Base-by-base conservation (phyloP, 306 rosid genomes). In the Pyrus pyrifolia region DNA sequence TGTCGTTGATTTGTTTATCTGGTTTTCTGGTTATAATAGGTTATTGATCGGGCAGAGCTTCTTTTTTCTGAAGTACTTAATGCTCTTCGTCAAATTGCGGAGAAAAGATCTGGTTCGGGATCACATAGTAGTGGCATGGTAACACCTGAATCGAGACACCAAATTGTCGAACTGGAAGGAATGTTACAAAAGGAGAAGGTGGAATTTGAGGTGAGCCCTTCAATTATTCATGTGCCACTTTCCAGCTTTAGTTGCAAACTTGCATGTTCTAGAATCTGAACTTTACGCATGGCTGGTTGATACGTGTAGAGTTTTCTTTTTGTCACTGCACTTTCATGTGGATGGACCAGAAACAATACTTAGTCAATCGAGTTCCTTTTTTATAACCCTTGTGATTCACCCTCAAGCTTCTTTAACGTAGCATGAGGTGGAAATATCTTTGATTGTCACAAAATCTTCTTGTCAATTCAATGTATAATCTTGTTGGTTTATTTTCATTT, bases 1-100 rank as follows among this genome's bases (percentile, higher is more conserved):
- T 46, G 55, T 65, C 4, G 27, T 2, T 73, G 61, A 71, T 55
- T 75, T 83, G 71, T 72, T 73, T 75, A 33, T 81, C 75, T 80
- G 64, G 77, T 81, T 72, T 25, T 81, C 73, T 80, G 64, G 76
- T 81, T 72, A 76, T 86, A 66, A 70, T 88, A 96, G 99, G 92
- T 91, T 81, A 88, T 83, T 79, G 79, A 86, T 75, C 86, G 86
- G 60, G 97, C 92, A 15, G 89, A 86, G 82, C 88, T 88, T 86
- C 80, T 96, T 63, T 96, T 96, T 82, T 86, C 96, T 21, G 99
- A 86, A 75, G 93, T 93, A 60, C 87, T 84, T 67, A 91, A 86
- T 79, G 88, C 93, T 85, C 92, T 92, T 65, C 51, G 91, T 76
- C 89, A 84, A 83, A 92, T 96, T 75, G 83, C 73, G 53, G 88